These are phyloP conservation scores for Pichia sp. DNA, from an alignment of 1,139 yeast genomes.

Conservation along the genomic window DNA sequence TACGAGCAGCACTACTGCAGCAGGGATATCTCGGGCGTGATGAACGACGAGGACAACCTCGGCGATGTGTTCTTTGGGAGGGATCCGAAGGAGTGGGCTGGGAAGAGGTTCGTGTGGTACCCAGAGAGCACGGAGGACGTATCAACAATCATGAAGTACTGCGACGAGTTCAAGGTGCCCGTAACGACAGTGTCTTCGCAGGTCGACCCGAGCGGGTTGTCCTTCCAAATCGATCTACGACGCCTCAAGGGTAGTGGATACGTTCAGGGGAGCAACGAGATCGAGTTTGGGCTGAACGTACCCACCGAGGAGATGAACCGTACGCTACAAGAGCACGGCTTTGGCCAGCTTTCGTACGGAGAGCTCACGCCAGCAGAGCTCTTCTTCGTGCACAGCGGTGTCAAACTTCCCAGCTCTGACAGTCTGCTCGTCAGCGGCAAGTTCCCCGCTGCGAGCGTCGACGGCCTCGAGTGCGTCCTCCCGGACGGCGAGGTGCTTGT, in stretches of 20 bases:
- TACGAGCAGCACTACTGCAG: slow-evolving; percentile 23
- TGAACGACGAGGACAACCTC: slow-evolving; percentile 41
- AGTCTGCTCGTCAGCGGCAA: slow-evolving; percentile 17
- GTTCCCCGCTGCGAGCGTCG: slow-evolving; percentile 15
- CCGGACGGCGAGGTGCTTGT: slow-evolving; percentile 27
- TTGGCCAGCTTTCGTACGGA: not conserved
- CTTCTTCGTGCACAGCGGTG: slow-evolving; percentile 23
- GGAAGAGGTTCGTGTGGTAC: slow-evolving; percentile 20
- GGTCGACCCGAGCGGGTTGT: slow-evolving; percentile 15
- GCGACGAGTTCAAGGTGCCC: slow-evolving; percentile 29
- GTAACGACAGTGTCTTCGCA: slow-evolving; percentile 19
- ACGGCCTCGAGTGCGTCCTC: slow-evolving; percentile 24
- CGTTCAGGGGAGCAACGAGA: not conserved
- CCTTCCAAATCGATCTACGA: slow-evolving; percentile 20
- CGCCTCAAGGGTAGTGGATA: slow-evolving; percentile 10
- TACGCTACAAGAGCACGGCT: slow-evolving; percentile 8
- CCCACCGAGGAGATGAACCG: slow-evolving; percentile 7
- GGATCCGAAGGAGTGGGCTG: slow-evolving; percentile 33
- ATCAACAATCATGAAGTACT: slow-evolving; percentile 22
- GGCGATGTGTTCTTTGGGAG: slow-evolving; percentile 39
- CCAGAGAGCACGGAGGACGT: slow-evolving; percentile 27
- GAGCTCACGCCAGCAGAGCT: slow-evolving; percentile 19
- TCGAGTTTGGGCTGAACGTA: not conserved
- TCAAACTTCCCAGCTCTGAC: slow-evolving; percentile 11
- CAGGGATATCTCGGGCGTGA: slow-evolving; percentile 32